Conservation (phyloP, 371 early-diverging fungal genomes). For the Mitosporidium daphniae region DNA sequence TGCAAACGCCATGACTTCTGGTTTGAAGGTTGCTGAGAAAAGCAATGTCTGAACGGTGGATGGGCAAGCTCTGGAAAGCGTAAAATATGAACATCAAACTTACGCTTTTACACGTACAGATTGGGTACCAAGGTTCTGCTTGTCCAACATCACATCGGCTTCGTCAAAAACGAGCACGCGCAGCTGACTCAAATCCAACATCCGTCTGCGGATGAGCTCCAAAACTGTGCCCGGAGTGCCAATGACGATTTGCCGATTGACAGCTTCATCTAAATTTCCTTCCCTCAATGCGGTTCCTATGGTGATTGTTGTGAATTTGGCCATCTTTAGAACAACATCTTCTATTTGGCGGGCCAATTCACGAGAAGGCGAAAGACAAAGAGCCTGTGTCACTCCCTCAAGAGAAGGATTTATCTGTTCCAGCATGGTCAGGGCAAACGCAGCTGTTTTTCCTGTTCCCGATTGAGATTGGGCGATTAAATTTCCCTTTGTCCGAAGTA, state of each 20-base stretch:
- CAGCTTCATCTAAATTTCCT: conserved; percentile 10
- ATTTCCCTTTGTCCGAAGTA: conserved; percentile 19
- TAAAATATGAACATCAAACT: conserved; percentile 1
- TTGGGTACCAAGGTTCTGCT: conserved; percentile 6
- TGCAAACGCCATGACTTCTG: conserved; percentile 32
- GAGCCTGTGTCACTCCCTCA: conserved; percentile 18
- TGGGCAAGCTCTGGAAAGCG: conserved; percentile 13
- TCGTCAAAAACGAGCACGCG: conserved; percentile 11
- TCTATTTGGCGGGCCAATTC: conserved; percentile 83
- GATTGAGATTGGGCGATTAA: conserved; percentile 7
- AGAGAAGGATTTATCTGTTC: conserved; percentile 1
- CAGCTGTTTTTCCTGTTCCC: conserved; percentile 81
- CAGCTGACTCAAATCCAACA: conserved; percentile 15
- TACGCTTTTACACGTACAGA: conserved; percentile 4
- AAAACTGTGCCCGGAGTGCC: conserved; percentile 78
- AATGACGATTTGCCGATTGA: conserved; percentile 39
- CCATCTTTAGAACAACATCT: conserved; percentile 51
- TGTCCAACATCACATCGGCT: conserved; percentile 8
- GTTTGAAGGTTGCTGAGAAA: conserved; percentile 84
- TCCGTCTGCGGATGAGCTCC: conserved; percentile 9
- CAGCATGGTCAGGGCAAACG: conserved; percentile 10
- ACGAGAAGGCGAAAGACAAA: conserved; percentile 77
- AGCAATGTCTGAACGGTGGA: conserved; percentile 31
- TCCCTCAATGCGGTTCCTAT: conserved; percentile 16
- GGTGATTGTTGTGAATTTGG: conserved; percentile 32